Base-by-base conservation (phyloP, 2,329 filamentous ascomycete species). In the Cladosporium sp. region DNA sequence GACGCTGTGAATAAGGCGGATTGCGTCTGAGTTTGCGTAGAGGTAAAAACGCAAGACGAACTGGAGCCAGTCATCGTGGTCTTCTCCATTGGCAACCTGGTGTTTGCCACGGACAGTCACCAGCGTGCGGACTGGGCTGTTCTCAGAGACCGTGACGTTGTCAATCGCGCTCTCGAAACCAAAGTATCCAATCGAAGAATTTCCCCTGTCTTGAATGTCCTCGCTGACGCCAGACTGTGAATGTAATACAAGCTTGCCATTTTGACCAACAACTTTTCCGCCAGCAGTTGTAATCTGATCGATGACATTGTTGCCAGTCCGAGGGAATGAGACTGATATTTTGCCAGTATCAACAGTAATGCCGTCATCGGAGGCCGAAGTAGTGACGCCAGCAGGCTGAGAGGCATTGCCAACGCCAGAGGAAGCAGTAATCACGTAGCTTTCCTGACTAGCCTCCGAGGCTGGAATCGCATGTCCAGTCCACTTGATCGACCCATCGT, bases 401-500 rank as follows among this genome's bases (percentile, higher is more conserved):
- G 34, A 50, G 31, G 52, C 58, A 14, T 28, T 49, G 32, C 49
- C 54, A 10, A 40, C 44, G 18, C 53, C 54, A 8, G 53, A 34
- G 9, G 63, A 66, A 41, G 68, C 67, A 4, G 61, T 68, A 38
- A 79, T 65, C 0, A 66, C 74, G 59, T 80, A 80, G 14, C 70
- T 68, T 2, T 73, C 69, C 3, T 69, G 61, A 2, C 72, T 62
- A 0, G 58, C 59, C 1, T 74, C 71, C 0, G 71, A 72, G 4
- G 68, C 73, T 10, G 72, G 64, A 41, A 83, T 68, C 0, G 80
- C 79, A 59, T 83, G 81, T 0, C 73, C 80, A 2, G 77, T 81
- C 81, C 81, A 84, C 60, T 83, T 83, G 49, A 82, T 70, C 0
- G 80, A 81, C 22, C 77, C 78, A 64, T 84, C 81, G 1, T 75